Base-by-base conservation (phyloP, 2,329 filamentous ascomycete genomes). In the Aureobasidium melanogenum region DNA sequence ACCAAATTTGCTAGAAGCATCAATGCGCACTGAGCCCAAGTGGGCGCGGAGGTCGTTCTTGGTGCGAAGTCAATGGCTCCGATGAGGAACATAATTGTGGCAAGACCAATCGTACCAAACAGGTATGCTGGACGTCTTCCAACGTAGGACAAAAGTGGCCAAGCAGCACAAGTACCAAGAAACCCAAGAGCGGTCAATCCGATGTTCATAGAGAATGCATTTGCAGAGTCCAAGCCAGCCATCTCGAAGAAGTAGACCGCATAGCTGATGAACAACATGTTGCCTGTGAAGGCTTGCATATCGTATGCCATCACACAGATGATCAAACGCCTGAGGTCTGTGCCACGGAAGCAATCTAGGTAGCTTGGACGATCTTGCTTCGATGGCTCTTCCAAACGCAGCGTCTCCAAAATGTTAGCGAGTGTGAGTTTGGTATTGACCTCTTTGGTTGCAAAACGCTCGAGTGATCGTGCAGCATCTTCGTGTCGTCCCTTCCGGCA, bases 241-340 rank as follows among this genome's bases (percentile, higher is more conserved):
- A 73, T 73, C 58, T 78, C 68, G 69, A 80, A 79, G 70, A 80
- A 80, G 67, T 80, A 80, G 5, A 74, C 77, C 6, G 73, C 72
- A 65, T 76, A 79, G 38, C 75, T 75, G 14, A 78, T 74, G 30
- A 61, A 61, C 51, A 79, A 64, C 59, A 70, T 74, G 38, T 76
- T 73, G 1, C 75, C 76, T 12, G 72, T 73, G 5, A 77, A 64
- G 57, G 76, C 73, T 62, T 79, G 76, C 52, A 75, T 75, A 30
- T 71, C 69, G 63, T 76, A 79, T 22, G 76, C 76, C 8, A 74
- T 73, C 28, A 75, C 66, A 0, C 76, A 75, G 43, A 79, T 78
- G 28, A 72, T 69, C 0, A 77, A 78, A 4, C 77, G 73, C 2
- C 76, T 66, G 2, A 73, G 65, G 61, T 80, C 77, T 32, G 73